A percentile compares a stretch with the other conserved stretches of the same genome.
Conservation (phyloP, 495 filamentous ascomycete species). For the Astrothelium subdiscretum region DNA sequence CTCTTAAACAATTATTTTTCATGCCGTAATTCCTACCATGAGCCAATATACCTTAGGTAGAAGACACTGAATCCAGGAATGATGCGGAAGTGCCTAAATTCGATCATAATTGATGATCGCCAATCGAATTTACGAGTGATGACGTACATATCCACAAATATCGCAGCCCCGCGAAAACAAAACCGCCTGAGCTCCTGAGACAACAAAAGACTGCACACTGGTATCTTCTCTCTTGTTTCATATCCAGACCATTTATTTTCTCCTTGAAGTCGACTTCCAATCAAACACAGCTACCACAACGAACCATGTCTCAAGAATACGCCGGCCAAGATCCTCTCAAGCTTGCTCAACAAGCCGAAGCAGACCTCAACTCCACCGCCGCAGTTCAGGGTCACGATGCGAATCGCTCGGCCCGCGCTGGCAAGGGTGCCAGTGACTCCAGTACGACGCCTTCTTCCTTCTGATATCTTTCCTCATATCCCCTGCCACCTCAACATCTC, state of each 20-base stretch:
- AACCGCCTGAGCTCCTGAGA: neutral
- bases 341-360: constrained; percentile 37
- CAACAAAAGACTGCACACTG: neutral
- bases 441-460: constrained; percentile 26
- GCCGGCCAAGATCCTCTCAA: constrained; percentile 23
- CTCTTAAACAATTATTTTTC: too few species aligned
- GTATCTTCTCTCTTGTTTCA: neutral
- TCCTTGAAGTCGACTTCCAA: neutral
- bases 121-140: neutral
- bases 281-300: neutral
- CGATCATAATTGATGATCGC: neutral
- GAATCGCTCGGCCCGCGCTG: neutral
- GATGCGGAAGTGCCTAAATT: neutral
- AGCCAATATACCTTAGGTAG: neutral
- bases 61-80: neutral
- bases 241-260: neutral
- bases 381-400: constrained; percentile 34
- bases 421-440: constrained; percentile 28
- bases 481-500: neutral
- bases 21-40: too few species aligned
- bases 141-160: neutral
- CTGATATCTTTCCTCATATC: neutral
- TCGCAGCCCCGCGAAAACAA: neutral
- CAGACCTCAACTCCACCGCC: constrained; percentile 42
- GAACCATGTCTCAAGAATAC: constrained; percentile 23